phyloP scores from a whole-genome alignment of 208 protist genomes.

The Novymonas esmeraldas region DNA sequence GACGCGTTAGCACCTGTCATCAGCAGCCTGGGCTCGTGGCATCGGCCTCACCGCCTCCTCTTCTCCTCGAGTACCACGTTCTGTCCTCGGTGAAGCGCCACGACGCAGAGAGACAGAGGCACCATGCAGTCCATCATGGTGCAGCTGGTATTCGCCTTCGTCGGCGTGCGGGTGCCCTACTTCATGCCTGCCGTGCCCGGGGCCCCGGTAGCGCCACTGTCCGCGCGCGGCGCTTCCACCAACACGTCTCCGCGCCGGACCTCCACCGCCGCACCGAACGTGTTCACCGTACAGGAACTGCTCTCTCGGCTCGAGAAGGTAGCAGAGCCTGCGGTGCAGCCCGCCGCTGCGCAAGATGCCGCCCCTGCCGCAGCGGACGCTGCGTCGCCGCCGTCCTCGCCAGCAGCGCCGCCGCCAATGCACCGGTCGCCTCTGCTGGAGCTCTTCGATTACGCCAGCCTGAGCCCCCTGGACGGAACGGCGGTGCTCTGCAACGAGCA shows the following conservation, averaged over 20 bases:
- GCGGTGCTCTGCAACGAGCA: conserved; percentile 21
- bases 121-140: conserved; percentile 31
- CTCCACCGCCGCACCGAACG: neutral
- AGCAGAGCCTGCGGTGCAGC: neutral
- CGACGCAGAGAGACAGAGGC: neutral
- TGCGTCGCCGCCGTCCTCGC: neutral
- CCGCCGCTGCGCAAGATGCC: neutral
- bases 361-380: neutral
- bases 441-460: conserved; percentile 23
- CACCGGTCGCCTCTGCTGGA: conserved; percentile 16
- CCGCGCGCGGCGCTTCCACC: conserved; percentile 14
- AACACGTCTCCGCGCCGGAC: conserved; percentile 11
- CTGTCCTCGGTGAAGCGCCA: neutral
- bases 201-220: conserved; percentile 4
- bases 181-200: conserved; percentile 12
- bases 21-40: too few species aligned
- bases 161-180: conserved; percentile 34
- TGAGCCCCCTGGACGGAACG: conserved; percentile 15
- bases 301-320: conserved; percentile 17
- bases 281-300: conserved; percentile 15
- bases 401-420: neutral
- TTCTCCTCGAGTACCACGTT: neutral
- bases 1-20: neutral
- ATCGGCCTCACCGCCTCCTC: too few species aligned
- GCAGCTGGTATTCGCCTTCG: conserved; percentile 35